Base-by-base conservation (phyloP, 495 filamentous ascomycete species). In the Daldinia childiae region DNA sequence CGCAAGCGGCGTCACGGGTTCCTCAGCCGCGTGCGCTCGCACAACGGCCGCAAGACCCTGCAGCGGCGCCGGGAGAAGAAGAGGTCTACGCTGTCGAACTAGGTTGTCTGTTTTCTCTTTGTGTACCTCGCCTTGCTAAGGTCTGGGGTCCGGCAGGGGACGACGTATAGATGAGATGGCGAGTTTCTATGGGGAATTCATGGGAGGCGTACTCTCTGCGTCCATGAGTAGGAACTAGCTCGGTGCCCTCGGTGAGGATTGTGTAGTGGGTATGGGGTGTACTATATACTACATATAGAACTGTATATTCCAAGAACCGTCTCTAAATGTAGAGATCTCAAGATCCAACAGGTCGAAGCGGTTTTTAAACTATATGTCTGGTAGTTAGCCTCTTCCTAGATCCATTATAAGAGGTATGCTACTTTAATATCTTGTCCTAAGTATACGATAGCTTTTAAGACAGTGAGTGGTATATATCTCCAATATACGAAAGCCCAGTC, bases 1-100 rank as follows among this genome's bases (percentile, higher is more conserved):
- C 81, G 83, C 73, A 84, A 84, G 78, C 69, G 83, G 30, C 72
- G 80, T 15, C 81, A 83, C 59, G 82, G 83, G 14, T 85, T 84
- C 68, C 64, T 85, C n/a, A 81, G 77, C 64, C 71, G 82, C 27
- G 57, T 79, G 14, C 68, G 66, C 62, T 78, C 80, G 7, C 73
- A 72, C 54, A 81, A 76, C 11, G 83, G 83, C 27, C 71, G 73
- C 61, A 82, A 79, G 72, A 81, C 66, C 58, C 65, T 85, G 43
- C 65, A 73, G 73, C 68, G 79, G 54, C 64, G 83, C 64, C 77
- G 19, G 64, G 59, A 67, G 0, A 84, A 84, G 80, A 81, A 81
- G 68, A 68, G 83, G 65, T 66, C 71, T 62, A 66, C 76, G 57
- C 60, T 85, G 70, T 74, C 75, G 32, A 64, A 59, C 50, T 77